These are phyloP conservation scores for Pythium myriotylum DNA, from an alignment of 352 stramenopile genomes.

Conservation along the genomic window DNA sequence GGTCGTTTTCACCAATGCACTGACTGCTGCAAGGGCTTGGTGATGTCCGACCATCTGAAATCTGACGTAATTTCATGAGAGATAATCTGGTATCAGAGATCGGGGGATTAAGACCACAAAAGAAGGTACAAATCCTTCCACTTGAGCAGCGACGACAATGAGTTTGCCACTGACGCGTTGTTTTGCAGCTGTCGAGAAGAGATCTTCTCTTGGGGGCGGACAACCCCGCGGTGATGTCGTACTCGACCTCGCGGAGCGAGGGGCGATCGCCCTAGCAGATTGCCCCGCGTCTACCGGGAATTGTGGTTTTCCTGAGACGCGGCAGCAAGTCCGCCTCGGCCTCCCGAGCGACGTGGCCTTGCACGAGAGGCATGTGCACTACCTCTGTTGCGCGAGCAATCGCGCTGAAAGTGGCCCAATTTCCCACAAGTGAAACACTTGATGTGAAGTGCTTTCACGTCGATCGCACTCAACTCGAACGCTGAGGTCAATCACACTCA, in stretches of 20 bases:
- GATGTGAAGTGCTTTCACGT: constrained; percentile 8
- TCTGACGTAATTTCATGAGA: too few relatives aligned
- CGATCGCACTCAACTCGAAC: constrained; percentile 11
- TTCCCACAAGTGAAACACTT: constrained; percentile 21
- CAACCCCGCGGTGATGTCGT: too few relatives aligned
- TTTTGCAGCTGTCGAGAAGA: too few relatives aligned
- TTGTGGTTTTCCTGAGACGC: constrained; percentile 22
- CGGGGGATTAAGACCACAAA: constrained; percentile 6
- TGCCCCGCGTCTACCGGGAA: constrained; percentile 30
- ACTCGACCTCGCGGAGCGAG: too few relatives aligned
- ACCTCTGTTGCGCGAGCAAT: constrained; percentile 11
- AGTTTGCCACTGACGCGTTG: constrained; percentile 15
- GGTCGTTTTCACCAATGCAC: too few relatives aligned
- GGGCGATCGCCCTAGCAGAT: constrained; percentile 27
- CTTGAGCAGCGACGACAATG: constrained; percentile 11
- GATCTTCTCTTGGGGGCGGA: too few relatives aligned
- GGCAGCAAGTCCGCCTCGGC: neutral
- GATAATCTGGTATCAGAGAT: too few relatives aligned
- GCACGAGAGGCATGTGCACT: neutral
- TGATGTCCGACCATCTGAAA: too few relatives aligned
- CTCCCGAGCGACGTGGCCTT: neutral
- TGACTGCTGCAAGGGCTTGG: too few relatives aligned
- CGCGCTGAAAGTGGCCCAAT: constrained; percentile 10
- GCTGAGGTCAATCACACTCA: constrained; percentile 7
- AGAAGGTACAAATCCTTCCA: constrained; percentile 8